Evolutionary conservation across 176 grass and related monocot species (phyloP).

Genomic region (Oropetium thomaeum): DNA sequence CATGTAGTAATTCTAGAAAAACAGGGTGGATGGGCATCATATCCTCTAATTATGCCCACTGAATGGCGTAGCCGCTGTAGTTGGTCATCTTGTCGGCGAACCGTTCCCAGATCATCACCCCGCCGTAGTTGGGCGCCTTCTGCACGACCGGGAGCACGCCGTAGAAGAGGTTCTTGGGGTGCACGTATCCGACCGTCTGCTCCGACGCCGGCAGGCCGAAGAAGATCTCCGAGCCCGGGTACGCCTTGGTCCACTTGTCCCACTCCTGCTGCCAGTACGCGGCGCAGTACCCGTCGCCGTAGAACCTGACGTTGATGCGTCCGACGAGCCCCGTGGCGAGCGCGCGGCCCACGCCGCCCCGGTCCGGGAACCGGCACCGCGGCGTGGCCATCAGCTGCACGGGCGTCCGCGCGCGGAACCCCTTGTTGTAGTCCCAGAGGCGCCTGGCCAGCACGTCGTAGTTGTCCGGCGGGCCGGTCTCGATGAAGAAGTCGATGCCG

Average conservation of each 20-base stretch:
- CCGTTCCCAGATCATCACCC: conserved; percentile 20
- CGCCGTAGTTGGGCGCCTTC: conserved; percentile 27
- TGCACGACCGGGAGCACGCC: background rate
- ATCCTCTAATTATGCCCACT: background rate
- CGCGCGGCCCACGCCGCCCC: background rate
- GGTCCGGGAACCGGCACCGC: background rate
- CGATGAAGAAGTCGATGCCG: conserved; percentile 28
- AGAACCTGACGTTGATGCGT: conserved; percentile 16
- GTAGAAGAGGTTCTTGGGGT: conserved; percentile 37
- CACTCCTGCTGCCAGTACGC: conserved; percentile 25
- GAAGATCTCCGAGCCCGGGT: background rate
- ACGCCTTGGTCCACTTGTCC: conserved; percentile 26
- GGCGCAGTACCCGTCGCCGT: conserved; percentile 4
- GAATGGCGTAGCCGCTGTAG: conserved; percentile 9
- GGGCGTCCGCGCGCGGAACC: background rate
- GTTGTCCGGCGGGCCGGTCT: background rate
- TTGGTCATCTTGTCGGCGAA: conserved; percentile 21
- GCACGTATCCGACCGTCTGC: background rate
- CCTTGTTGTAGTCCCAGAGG: conserved; percentile 3
- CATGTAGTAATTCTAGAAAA: too few species aligned
- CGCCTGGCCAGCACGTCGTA: background rate
- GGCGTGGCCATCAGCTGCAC: conserved; percentile 19
- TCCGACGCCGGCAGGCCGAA: conserved; percentile 25
- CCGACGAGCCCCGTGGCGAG: conserved; percentile 15
- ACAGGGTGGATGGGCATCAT: too few species aligned